Evolutionary conservation across 805 yeast species (phyloP), one percentile per base, ranked within the genome.

Genomic region (Candida endomychidarum): DNA sequence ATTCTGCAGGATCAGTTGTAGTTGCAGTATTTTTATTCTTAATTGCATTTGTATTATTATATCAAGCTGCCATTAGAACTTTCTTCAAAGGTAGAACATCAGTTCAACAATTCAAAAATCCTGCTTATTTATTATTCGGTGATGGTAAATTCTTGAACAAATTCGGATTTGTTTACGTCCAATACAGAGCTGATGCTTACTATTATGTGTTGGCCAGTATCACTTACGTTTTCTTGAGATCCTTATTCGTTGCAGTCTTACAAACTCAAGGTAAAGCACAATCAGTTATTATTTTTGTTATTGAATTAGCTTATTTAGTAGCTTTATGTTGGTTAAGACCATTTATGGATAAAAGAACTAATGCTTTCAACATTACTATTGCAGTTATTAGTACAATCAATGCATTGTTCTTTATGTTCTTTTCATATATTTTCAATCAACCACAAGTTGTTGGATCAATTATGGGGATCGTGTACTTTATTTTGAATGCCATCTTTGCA

Each of bases 281-380:
- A 58, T 86, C 96, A 1, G 74, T 87, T 46, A 68, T 85, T 37
- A 74, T 90, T 7, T 85, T 91, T 54, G 80, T 72, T 12, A 69
- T 86, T 45, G 98, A 93, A 60, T 66, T 91, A 38, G 50, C 77
- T 16, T 89, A 83, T 63, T 79, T 86, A 46, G 74, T 75, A 24
- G 69, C 71, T 0, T 53, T 89, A 19, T 81, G 89, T 54, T 77
- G 78, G 75, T 66, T 75, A 41, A 78, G 93, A 61, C 99, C 99
- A 8, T 93, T 78, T 61, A 81, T 93, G 90, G 97, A 93, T 66
- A 88, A 84, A 63, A 77, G 95, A 66, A 90, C 98, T 23, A 93
- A 93, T 54, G 82, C 80, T n/a, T 86, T 89, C 77, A 91, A 90
- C 65, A 91, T 93, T 52, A 75, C 86, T 34, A 86, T 91, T 52